Conservation (phyloP, 441 rosid species). For the Aquilaria agallochum region DNA sequence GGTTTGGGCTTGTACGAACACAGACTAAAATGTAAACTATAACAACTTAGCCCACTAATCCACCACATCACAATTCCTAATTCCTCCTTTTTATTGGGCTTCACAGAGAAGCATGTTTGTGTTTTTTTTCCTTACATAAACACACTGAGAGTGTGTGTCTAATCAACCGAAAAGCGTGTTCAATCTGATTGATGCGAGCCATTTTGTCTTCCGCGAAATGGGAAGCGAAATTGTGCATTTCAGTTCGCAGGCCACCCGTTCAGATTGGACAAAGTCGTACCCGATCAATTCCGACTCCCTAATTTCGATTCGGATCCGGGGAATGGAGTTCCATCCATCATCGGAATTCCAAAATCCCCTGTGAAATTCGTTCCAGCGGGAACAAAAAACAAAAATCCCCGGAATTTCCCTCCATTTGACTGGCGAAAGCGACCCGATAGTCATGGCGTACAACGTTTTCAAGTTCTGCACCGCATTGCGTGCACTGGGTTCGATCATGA, state of each 20-base stretch:
- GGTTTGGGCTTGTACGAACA: too few relatives aligned
- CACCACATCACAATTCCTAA: background rate
- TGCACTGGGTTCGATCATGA: constrained; percentile 80
- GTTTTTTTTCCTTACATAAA: too few relatives aligned
- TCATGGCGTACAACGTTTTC: constrained; percentile 81
- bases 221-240: too few relatives aligned
- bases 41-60: too few relatives aligned
- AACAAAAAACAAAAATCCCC: background rate
- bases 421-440: background rate
- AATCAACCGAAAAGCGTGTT: too few relatives aligned
- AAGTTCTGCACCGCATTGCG: constrained; percentile 74
- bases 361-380: background rate
- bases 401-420: background rate
- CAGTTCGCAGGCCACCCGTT: background rate
- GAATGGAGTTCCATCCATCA: constrained; percentile 9
- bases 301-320: background rate
- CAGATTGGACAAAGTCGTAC: background rate
- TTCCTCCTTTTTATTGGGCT: background rate
- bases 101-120: too few relatives aligned
- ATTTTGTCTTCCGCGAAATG: too few relatives aligned
- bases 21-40: too few relatives aligned
- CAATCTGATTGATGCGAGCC: too few relatives aligned
- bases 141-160: too few relatives aligned
- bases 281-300: background rate
- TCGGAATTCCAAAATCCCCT: constrained; percentile 12